phyloP scores from a whole-genome alignment of 1,284 basidiomycete species.

The Cryptococcus sp. region DNA sequence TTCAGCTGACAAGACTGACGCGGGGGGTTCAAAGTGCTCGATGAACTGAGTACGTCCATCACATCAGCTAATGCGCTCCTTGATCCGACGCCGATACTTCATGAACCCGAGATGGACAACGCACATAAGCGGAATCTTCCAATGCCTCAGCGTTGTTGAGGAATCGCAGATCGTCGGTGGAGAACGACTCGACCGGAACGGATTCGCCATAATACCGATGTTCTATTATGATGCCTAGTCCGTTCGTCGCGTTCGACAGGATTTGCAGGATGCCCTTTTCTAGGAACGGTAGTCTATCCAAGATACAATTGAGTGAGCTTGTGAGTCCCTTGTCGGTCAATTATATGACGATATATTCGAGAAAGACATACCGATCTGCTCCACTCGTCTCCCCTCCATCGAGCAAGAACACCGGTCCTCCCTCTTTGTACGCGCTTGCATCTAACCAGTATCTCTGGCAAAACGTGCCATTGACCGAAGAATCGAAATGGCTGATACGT shows the following conservation, averaged over 20 bases:
- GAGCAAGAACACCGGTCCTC: slow-evolving; percentile 75
- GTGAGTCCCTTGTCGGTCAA: neutral
- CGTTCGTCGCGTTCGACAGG: slow-evolving; percentile 76
- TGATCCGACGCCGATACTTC: neutral
- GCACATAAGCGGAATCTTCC: slow-evolving; percentile 75
- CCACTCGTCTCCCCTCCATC: slow-evolving; percentile 77
- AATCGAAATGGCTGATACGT: slow-evolving; percentile 71
- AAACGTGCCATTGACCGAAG: slow-evolving; percentile 52
- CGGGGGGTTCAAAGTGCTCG: slow-evolving; percentile 68
- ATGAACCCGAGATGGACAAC: slow-evolving; percentile 5
- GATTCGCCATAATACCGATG: slow-evolving; percentile 71
- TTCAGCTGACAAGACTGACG: slow-evolving; percentile 64
- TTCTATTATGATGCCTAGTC: slow-evolving; percentile 83
- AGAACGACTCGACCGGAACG: slow-evolving; percentile 65
- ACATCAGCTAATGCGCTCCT: neutral
- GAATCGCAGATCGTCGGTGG: slow-evolving; percentile 78
- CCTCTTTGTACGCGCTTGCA: slow-evolving; percentile 72
- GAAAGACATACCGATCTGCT: slow-evolving; percentile 34
- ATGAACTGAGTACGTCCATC: slow-evolving; percentile 66
- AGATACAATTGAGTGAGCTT: neutral
- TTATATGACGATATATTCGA: neutral
- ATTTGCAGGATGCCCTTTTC: slow-evolving; percentile 77
- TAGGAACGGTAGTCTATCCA: slow-evolving; percentile 48
- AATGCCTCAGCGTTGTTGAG: slow-evolving; percentile 85
- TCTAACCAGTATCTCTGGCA: slow-evolving; percentile 78